Evolutionary conservation across 108 stramenopile species (phyloP), one percentile per base, ranked within the genome.

Genomic region (Phaeodactylum tricornutum): DNA sequence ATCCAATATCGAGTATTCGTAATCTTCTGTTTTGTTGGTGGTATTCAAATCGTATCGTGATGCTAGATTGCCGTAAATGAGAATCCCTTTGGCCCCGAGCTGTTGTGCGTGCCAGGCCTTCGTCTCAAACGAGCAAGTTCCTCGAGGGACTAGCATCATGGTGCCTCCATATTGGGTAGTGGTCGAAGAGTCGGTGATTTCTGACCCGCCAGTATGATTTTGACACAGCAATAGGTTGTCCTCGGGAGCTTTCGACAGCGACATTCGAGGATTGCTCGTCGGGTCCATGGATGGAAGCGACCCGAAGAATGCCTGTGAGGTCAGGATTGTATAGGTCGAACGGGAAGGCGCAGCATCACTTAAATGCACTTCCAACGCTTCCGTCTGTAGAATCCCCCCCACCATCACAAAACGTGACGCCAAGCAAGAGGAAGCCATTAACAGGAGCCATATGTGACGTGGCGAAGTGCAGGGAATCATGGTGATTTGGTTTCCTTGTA

Each of bases 301-400:
- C 6, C 82, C 84, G 61, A 81, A 91, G 17, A 44, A 62, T 4
- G 89, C 89, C 56, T 91, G 82, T 6, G 82, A 82, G 4, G 75
- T 75, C 30, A 82, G 58, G 25, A 79, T 64, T 14, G 74, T 56
- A 17, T 39, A 50, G 12, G 22, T 22, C 17, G 49, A 7, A 26
- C n/a, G 7, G 7, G 45, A 20, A 4, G 45, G 25, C 14, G 45
- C 24, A 7, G 15, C 29, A 34, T 50, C 49, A n/a, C 25, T 11
- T 16, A 50, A 37, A 14, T 28, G 3, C 3, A 50, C 49, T 34
- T 50, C 49, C 16, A 50, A 7, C 16, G n/a, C 15, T 3, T n/a
- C 49, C 4, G 49, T 50, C 34, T 26, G 49, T 32, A 50, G 15
- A 14, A 47, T 9, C 8, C 25, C 46, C 11, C 15, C 11, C 17